Base-by-base conservation (phyloP, 352 stramenopile species). In the Phytophthora litchii region DNA sequence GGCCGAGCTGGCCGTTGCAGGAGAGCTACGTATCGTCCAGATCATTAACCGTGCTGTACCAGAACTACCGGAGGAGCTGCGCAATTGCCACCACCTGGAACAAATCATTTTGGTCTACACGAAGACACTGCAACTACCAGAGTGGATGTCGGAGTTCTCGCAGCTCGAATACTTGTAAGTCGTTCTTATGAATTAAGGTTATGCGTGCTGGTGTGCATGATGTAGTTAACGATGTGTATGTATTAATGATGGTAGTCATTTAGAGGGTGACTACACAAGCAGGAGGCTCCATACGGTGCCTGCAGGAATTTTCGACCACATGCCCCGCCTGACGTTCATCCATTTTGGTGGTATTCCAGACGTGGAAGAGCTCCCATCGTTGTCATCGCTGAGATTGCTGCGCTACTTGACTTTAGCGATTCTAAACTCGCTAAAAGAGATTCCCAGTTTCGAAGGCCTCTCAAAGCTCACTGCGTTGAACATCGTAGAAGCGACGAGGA, bases 1-100 rank as follows among this genome's bases (percentile, higher is more conserved):
- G 5, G 40, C 54, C 3, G 47, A 65, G 9, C 38, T 83, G 2
- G 64, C 71, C 0, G 50, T 64, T 13, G 60, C 67, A 3, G 74
- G 71, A 0, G 54, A 86, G 12, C 44, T 86, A 2, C 67, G 66
- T 11, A 71, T 70, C 12, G 51, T 86, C 12, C 69, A 82, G 44
- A 67, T 86, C 27, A 70, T 81, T 19, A 86, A 86, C 21, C 68
- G 52, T 3, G 61, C 61, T 16, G 17, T 86, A 0, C 51, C 67
- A 10, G 55, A 57, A 14, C 35, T 86, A 1, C 76, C 73, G 4
- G 65, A 70, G 4, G 41, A 62, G 12, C 59, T 86, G 17, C 49
- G 54, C 14, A 56, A 59, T 0, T 83, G 73, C 40, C 52, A 57
- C 10, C 31, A 81, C 6, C 60, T 83, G 1, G 48, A 69, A 20